Evolutionary conservation across 495 filamentous ascomycete genomes (phyloP), one percentile per base, ranked within the genome.

Genomic region (Podospora bellae-mahoneyi): DNA sequence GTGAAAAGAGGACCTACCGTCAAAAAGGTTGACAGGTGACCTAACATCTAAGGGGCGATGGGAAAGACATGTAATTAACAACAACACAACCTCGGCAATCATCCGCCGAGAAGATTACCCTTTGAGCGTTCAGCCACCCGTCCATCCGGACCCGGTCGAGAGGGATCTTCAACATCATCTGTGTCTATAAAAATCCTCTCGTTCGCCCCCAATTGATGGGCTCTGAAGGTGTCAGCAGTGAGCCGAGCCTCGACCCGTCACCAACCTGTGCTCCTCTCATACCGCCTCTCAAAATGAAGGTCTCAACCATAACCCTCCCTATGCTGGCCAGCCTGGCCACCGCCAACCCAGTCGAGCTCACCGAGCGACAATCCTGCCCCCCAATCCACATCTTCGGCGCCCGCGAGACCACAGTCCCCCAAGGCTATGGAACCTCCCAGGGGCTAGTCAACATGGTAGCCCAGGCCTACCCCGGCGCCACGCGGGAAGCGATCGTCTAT

Each of bases 381-480:
- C 68, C 77, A 44, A 79, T 89, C 64, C 88, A 90, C 70, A 78
- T 88, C 48, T 86, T 90, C 59, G 87, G 86, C 18, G 89, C 88
- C 5, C 85, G 88, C 62, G 88, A 90, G 77, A 90, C 87, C 2
- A 88, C 85, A 0, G 87, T 72, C 2, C 62, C 82, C 0, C 68
- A 80, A 20, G 87, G 87, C 6, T 89, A 83, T 70, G 87, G 87
- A 7, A 84, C 85, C 3, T 75, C 84, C 32, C 78, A 72, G 56
- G 79, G 77, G 0, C 82, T 89, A 20, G 86, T 90, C 69, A 83
- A 88, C 71, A 72, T 79, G 16, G 76, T 88, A 27, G 65, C 83
- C 15, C 72, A 74, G 19, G 84, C 85, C 4, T 85, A 85, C 74
- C 72, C 86, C 0, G 85, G 86, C 19, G 74, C 86, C n/a, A 86